Percentiles rank a stretch among this genome's conserved stretches.
Evolutionary conservation across 148 eudicot species (phyloP).

Genomic region (Cornus florida): DNA sequence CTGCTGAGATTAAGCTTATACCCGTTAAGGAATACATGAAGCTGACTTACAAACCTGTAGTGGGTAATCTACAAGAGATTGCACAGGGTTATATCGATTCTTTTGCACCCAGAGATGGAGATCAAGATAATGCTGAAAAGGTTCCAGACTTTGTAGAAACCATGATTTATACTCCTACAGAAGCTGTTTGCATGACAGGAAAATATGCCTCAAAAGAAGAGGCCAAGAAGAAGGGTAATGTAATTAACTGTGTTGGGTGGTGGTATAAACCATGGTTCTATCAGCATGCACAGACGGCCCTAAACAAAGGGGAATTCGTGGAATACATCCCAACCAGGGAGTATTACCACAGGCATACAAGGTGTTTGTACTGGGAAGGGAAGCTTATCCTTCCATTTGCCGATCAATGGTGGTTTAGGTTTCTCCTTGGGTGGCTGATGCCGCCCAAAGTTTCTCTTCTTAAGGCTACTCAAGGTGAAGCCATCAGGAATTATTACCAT

Average conservation of each 20-base stretch:
- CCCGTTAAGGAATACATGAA: constrained; percentile 82
- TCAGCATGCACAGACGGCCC: constrained; percentile 75
- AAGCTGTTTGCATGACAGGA: constrained; percentile 81
- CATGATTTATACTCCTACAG: constrained; percentile 63
- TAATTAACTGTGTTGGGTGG: constrained; percentile 69
- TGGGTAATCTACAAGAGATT: constrained; percentile 64
- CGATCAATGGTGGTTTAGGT: constrained; percentile 89
- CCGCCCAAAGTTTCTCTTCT: constrained; percentile 94
- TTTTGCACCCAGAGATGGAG: constrained; percentile 76
- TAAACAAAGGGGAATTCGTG: constrained; percentile 72
- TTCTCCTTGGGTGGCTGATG: constrained; percentile 86
- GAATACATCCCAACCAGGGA: constrained; percentile 95
- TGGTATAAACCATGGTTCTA: constrained; percentile 97
- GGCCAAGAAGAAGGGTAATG: constrained; percentile 76
- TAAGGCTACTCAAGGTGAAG: constrained; percentile 95
- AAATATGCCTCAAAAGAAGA: constrained; percentile 71
- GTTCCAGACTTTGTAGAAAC: constrained; percentile 82
- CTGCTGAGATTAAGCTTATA: constrained; percentile 91
- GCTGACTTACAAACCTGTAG: constrained; percentile 75
- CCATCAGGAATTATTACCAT: constrained; percentile 88
- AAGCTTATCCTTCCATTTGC: constrained; percentile 88
- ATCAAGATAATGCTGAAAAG: constrained; percentile 77
- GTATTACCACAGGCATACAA: constrained; percentile 91
- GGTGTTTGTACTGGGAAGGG: constrained; percentile 93
- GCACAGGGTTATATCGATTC: constrained; percentile 86